phyloP scores from a whole-genome alignment of 2,329 filamentous ascomycete genomes.

The Alternaria rosae region DNA sequence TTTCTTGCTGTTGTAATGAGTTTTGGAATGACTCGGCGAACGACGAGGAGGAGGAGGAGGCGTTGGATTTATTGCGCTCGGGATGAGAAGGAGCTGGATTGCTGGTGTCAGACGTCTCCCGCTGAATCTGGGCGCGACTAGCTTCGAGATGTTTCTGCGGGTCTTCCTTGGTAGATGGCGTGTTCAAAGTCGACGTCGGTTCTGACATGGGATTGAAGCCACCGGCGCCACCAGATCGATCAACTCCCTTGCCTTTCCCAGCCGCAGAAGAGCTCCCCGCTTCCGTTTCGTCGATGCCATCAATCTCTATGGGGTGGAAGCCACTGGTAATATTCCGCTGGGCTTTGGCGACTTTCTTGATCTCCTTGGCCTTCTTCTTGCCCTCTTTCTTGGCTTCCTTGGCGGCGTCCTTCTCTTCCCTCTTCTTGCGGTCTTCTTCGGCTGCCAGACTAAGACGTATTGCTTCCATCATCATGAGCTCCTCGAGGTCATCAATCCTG shows the following conservation, averaged over 20 bases:
- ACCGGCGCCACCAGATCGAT: conserved; percentile 47
- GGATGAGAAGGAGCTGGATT: conserved; percentile 55
- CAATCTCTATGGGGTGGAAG: conserved; percentile 62
- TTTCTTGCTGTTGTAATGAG: conserved; percentile 36
- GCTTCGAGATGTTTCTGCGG: conserved; percentile 57
- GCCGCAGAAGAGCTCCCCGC: conserved; percentile 40
- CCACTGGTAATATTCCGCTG: conserved; percentile 67
- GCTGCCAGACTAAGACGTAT: conserved; percentile 89
- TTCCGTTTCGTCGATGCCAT: conserved; percentile 43
- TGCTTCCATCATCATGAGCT: conserved; percentile 98
- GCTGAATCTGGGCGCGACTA: conserved; percentile 53
- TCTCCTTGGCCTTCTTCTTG: conserved; percentile 72
- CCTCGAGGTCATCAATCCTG: conserved; percentile 86
- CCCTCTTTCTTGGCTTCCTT: conserved; percentile 87
- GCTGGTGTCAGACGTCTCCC: conserved; percentile 44
- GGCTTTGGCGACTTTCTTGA: conserved; percentile 73
- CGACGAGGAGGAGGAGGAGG: conserved; percentile 83
- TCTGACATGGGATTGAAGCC: conserved; percentile 54
- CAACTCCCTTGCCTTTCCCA: conserved; percentile 59
- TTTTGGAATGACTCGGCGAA: conserved; percentile 68
- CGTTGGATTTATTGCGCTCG: conserved; percentile 79
- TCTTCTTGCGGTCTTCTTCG: conserved; percentile 90
- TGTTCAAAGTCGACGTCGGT: conserved; percentile 53
- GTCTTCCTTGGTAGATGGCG: conserved; percentile 43
- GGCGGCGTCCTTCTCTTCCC: conserved; percentile 78